phyloP scores from a whole-genome alignment of 768 basidiomycete species.

The Suillus bovinus region DNA sequence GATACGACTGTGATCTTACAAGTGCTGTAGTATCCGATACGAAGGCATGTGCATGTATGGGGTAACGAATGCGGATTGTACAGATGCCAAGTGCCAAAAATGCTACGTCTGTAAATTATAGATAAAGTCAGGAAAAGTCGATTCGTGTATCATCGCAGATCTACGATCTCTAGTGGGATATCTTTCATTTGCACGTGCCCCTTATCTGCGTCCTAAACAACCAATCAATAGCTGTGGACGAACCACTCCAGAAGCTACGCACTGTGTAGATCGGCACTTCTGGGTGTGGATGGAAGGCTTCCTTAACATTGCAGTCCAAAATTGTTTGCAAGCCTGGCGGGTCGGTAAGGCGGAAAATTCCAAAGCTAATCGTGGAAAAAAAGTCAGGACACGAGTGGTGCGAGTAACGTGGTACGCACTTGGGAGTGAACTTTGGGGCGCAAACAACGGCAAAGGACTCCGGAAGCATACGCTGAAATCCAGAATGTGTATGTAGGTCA shows the following conservation, averaged over 20 bases:
- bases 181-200: conserved; percentile 83
- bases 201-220: conserved; percentile 73
- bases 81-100: conserved; percentile 4
- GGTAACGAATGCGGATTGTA: conserved; percentile 2
- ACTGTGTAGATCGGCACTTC: conserved; percentile 83
- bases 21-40: conserved; percentile 10
- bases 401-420: conserved; percentile 43
- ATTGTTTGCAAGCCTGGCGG: conserved; percentile 80
- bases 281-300: conserved; percentile 86
- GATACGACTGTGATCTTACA: conserved; percentile 52
- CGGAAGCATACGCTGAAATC: conserved; percentile 86
- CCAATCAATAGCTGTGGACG: not conserved
- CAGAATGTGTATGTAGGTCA: conserved; percentile 88
- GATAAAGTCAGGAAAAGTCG: not conserved
- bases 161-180: conserved; percentile 77
- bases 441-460: conserved; percentile 80
- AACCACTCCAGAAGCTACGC: conserved; percentile 28
- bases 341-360: conserved; percentile 88
- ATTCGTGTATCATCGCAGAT: conserved; percentile 52
- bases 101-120: conserved; percentile 1
- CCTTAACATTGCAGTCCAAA: conserved; percentile 62
- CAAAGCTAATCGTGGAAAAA: conserved; percentile 49
- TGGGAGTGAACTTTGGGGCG: conserved; percentile 76
- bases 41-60: not conserved
- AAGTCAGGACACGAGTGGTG: not conserved